Evolutionary conservation across 1,139 yeast species (phyloP).

Genomic region (Wickerhamomyces sp.): DNA sequence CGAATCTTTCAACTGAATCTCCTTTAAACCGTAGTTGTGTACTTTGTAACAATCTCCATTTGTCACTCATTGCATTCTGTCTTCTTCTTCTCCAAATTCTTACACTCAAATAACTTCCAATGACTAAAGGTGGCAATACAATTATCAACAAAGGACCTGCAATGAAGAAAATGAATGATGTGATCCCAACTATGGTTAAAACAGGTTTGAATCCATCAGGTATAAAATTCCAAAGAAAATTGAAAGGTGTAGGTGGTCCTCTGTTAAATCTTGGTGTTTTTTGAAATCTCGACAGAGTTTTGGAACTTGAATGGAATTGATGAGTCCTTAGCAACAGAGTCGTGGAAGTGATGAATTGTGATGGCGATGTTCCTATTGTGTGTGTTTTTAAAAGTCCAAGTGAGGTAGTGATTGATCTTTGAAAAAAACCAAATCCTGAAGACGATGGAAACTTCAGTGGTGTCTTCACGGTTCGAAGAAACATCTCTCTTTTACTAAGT

Average conservation of each 20-base stretch:
- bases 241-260: conserved; percentile 10
- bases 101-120: conserved; percentile 27
- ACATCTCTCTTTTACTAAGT: too few relatives aligned
- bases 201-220: conserved; percentile 28
- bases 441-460: too few relatives aligned
- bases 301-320: not conserved
- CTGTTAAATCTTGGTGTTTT: conserved; percentile 11
- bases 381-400: too few relatives aligned
- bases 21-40: conserved; percentile 17
- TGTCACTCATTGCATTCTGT: conserved; percentile 11
- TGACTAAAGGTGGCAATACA: conserved; percentile 30
- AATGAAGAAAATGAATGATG: conserved; percentile 29
- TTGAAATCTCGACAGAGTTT: too few relatives aligned
- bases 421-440: too few relatives aligned
- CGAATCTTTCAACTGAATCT: conserved; percentile 13
- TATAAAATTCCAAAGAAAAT: conserved; percentile 11
- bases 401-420: too few relatives aligned
- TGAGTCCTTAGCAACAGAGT: too few relatives aligned
- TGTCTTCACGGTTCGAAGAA: too few relatives aligned
- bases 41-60: conserved; percentile 13
- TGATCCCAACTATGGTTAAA: conserved; percentile 23
- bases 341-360: too few relatives aligned
- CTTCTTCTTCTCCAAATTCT: conserved; percentile 18
- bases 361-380: too few relatives aligned
- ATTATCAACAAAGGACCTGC: conserved; percentile 31